These are phyloP conservation scores for Thalassiosira hispida DNA, from an alignment of 352 stramenopile genomes.

Conservation along the genomic window DNA sequence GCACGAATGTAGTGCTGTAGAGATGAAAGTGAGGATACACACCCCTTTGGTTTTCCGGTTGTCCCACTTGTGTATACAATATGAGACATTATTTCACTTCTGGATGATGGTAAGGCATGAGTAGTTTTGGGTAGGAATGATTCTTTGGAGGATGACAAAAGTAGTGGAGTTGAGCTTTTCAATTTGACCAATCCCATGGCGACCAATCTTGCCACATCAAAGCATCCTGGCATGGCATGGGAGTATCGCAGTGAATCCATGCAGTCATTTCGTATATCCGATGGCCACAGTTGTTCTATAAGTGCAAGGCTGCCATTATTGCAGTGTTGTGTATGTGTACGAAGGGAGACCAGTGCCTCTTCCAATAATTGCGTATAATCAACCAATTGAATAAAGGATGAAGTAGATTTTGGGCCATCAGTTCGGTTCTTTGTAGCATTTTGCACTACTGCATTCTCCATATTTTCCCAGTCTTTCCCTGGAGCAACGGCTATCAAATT, in stretches of 20 bases:
- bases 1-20: conserved; percentile 68
- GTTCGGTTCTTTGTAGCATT: neutral
- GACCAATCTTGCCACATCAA: conserved; percentile 44
- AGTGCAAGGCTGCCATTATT: neutral
- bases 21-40: conserved; percentile 66
- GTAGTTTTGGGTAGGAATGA: neutral
- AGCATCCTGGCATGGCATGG: conserved; percentile 15
- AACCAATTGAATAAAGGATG: conserved; percentile 18
- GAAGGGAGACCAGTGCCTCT: conserved; percentile 14
- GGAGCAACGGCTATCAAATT: conserved; percentile 59
- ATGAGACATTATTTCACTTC: conserved; percentile 57
- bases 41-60: conserved; percentile 78
- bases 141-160: neutral
- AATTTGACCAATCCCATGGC: conserved; percentile 10
- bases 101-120: conserved; percentile 1
- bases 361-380: conserved; percentile 34
- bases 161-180: neutral
- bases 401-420: neutral
- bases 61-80: conserved; percentile 81
- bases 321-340: neutral
- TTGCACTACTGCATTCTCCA: conserved; percentile 10
- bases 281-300: conserved; percentile 21
- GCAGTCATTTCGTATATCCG: neutral
- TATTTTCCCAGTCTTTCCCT: conserved; percentile 26
- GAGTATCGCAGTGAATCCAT: conserved; percentile 34